Conservation (phyloP, 2,329 filamentous ascomycete species). For the Penicillium aurantiogriseum region DNA sequence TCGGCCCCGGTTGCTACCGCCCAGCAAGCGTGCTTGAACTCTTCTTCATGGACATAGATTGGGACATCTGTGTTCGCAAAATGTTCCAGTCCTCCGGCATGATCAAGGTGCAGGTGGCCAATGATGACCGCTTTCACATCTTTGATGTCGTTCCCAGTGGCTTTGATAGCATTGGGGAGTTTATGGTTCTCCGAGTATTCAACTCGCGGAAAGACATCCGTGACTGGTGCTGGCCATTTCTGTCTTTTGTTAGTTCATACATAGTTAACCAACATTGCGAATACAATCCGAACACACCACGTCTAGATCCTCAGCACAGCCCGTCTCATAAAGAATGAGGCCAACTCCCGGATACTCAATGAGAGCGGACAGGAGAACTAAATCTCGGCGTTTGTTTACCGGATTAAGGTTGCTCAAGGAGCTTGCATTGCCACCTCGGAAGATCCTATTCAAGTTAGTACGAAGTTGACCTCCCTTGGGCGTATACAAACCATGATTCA, state of each 20-base stretch:
- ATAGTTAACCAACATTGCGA: background rate
- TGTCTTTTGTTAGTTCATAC: constrained; percentile 4
- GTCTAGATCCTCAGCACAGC: constrained; percentile 45
- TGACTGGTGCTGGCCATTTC: constrained; percentile 37
- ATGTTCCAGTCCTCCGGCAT: constrained; percentile 50
- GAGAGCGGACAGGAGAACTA: constrained; percentile 44
- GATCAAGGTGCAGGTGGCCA: constrained; percentile 50
- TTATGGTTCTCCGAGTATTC: constrained; percentile 34
- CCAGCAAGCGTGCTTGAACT: constrained; percentile 49
- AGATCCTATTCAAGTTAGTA: constrained; percentile 26
- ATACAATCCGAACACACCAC: constrained; percentile 26
- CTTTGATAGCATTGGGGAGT: constrained; percentile 38
- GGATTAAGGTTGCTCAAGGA: constrained; percentile 37
- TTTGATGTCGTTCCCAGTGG: constrained; percentile 44
- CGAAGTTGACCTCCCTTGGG: background rate
- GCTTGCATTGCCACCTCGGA: constrained; percentile 44
- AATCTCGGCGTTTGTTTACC: constrained; percentile 43
- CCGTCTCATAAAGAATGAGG: constrained; percentile 49
- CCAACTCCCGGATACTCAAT: constrained; percentile 48
- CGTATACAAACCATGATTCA: constrained; percentile 42
- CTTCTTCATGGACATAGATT: constrained; percentile 50
- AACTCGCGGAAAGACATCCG: constrained; percentile 42
- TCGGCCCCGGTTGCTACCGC: constrained; percentile 45
- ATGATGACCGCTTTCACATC: constrained; percentile 50
- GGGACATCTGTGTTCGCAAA: constrained; percentile 45